phyloP scores from a whole-genome alignment of 1,139 yeast species.

The Saccharomycopsis crataegensis region DNA sequence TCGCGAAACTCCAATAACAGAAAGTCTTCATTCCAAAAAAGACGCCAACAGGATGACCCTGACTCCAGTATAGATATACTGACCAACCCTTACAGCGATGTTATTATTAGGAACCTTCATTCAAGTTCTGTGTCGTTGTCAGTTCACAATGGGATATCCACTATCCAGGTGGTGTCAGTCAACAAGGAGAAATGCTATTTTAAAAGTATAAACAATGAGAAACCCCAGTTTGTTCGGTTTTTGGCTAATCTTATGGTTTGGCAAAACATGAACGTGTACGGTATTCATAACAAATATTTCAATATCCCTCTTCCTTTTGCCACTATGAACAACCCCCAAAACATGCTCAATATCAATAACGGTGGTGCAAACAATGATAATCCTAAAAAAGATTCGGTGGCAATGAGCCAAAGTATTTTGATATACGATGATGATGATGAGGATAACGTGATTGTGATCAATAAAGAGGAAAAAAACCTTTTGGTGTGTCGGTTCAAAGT shows the following conservation, averaged over 20 bases:
- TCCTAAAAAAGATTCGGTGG: background rate
- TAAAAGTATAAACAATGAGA: constrained; percentile 33
- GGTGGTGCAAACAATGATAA: constrained; percentile 22
- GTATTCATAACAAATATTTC: constrained; percentile 42
- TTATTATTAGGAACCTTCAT: constrained; percentile 32
- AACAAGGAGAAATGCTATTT: constrained; percentile 40
- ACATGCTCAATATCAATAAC: background rate
- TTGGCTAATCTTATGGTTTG: constrained; percentile 52
- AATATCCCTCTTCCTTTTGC: constrained; percentile 16
- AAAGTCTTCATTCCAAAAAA: background rate
- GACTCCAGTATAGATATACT: background rate
- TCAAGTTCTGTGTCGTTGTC: constrained; percentile 25
- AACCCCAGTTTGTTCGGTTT: constrained; percentile 40
- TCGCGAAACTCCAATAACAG: background rate
- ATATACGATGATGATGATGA: constrained; percentile 16
- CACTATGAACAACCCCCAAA: background rate
- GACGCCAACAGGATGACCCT: background rate
- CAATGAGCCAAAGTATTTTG: constrained; percentile 8
- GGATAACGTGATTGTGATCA: constrained; percentile 18
- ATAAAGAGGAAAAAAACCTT: constrained; percentile 26
- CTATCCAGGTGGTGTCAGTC: constrained; percentile 39
- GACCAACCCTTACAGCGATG: constrained; percentile 20
- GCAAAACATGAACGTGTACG: constrained; percentile 54
- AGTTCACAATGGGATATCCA: constrained; percentile 33
- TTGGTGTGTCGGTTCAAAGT: constrained; percentile 60